A percentile compares a stretch with the other conserved stretches of the same genome.
Evolutionary conservation across 2,329 filamentous ascomycete species (phyloP).

Genomic region (Diaporthe capsici): DNA sequence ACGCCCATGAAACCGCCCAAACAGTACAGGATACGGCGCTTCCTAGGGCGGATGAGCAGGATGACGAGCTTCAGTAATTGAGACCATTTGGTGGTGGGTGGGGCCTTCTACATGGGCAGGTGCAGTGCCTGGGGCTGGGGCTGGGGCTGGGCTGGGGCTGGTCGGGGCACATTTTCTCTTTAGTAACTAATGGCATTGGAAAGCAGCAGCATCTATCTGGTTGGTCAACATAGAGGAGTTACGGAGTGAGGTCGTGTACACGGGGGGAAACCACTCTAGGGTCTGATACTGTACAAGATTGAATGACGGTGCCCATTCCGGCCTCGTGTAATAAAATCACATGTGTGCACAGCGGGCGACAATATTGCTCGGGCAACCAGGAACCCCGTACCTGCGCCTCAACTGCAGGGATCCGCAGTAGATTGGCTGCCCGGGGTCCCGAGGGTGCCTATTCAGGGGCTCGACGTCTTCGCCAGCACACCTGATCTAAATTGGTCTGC

Average conservation of each 20-base stretch:
- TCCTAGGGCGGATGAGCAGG: constrained; percentile 39
- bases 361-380: constrained; percentile 10
- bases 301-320: not conserved
- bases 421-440: constrained; percentile 12
- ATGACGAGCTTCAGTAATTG: constrained; percentile 39
- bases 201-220: constrained; percentile 25
- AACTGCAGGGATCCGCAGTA: constrained; percentile 13
- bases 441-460: constrained; percentile 25
- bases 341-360: constrained; percentile 1
- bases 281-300: constrained; percentile 6
- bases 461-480: not conserved
- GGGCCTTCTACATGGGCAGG: not conserved
- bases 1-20: constrained; percentile 41
- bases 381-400: constrained; percentile 24
- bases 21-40: constrained; percentile 42
- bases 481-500: constrained; percentile 2
- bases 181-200: constrained; percentile 31
- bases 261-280: not conserved
- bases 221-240: constrained; percentile 26
- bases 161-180: constrained; percentile 3
- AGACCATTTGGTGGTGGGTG: not conserved
- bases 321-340: constrained; percentile 24
- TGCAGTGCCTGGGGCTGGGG: not conserved
- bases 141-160: not conserved
- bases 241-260: constrained; percentile 24